phyloP scores from a whole-genome alignment of 2,329 filamentous ascomycete species.

The Pyrenochaeta sp. region DNA sequence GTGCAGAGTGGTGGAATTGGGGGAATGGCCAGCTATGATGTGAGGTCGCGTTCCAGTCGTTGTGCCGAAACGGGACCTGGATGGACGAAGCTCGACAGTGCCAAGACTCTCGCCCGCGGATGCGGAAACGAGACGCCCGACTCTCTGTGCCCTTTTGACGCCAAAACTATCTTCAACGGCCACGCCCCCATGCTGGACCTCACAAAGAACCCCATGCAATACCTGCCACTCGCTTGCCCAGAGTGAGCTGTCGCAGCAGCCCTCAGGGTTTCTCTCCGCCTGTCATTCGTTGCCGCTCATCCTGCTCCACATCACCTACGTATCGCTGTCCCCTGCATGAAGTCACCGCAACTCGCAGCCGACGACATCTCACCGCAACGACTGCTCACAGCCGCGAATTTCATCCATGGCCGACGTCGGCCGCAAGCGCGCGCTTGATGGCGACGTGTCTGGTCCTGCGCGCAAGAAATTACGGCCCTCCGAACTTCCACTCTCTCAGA shows the following conservation, averaged over 20 bases:
- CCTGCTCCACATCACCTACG: not conserved
- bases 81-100: slow-evolving; percentile 28
- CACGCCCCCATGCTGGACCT: not conserved
- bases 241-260: not conserved
- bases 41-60: slow-evolving; percentile 33
- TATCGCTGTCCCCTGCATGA: slow-evolving; percentile 9
- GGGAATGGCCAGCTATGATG: slow-evolving; percentile 25
- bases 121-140: slow-evolving; percentile 25
- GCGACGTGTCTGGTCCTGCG: slow-evolving; percentile 39
- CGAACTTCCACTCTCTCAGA: slow-evolving; percentile 76
- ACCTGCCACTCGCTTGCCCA: not conserved
- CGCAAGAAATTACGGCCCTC: slow-evolving; percentile 74
- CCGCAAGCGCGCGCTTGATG: slow-evolving; percentile 42
- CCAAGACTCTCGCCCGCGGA: slow-evolving; percentile 24
- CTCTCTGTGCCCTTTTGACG: too few species aligned
- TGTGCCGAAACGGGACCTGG: slow-evolving; percentile 26
- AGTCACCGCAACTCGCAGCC: slow-evolving; percentile 4
- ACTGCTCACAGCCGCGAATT: slow-evolving; percentile 5
- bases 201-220: not conserved
- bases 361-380: slow-evolving; percentile 3
- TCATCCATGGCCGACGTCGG: slow-evolving; percentile 43
- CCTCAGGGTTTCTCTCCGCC: not conserved
- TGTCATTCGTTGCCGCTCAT: not conserved
- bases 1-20: slow-evolving; percentile 22
- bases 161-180: not conserved